A percentile compares a stretch with the other conserved stretches of the same genome.
phyloP scores from a whole-genome alignment of 2,329 filamentous ascomycete genomes.

The Grosmannia serpens region DNA sequence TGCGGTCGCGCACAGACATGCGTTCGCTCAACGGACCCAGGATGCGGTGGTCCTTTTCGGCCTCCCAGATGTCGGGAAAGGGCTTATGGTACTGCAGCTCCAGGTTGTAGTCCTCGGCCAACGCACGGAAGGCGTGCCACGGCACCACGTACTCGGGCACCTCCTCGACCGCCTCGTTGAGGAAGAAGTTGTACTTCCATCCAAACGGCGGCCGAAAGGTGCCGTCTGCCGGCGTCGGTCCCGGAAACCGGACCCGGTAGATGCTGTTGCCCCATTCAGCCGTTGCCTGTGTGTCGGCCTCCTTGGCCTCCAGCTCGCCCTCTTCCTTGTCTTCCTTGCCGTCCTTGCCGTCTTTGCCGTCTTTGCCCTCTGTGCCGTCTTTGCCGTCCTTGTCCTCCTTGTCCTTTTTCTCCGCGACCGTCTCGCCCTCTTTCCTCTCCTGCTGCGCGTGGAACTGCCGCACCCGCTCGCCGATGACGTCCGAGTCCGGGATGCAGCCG shows the following conservation, averaged over 20 bases:
- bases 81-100: slow-evolving; percentile 89
- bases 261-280: slow-evolving; percentile 90
- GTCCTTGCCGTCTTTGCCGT: slow-evolving; percentile 31
- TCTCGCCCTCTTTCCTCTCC: slow-evolving; percentile 20
- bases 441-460: slow-evolving; percentile 52
- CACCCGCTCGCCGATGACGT: slow-evolving; percentile 74
- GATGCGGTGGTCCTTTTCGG: slow-evolving; percentile 75
- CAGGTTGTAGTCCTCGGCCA: slow-evolving; percentile 93
- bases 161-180: slow-evolving; percentile 91
- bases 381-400: slow-evolving; percentile 32
- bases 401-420: slow-evolving; percentile 24
- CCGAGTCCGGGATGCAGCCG: slow-evolving; percentile 93
- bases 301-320: neutral
- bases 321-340: slow-evolving; percentile 32
- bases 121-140: slow-evolving; percentile 91
- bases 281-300: slow-evolving; percentile 40
- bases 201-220: slow-evolving; percentile 90
- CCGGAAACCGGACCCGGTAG: slow-evolving; percentile 82
- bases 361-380: slow-evolving; percentile 25
- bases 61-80: slow-evolving; percentile 83
- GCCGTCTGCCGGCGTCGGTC: slow-evolving; percentile 71
- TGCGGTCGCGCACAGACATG: slow-evolving; percentile 81
- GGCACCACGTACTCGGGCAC: slow-evolving; percentile 97
- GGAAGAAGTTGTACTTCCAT: slow-evolving; percentile 96
- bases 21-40: slow-evolving; percentile 79